Percentiles rank a stretch among this genome's conserved stretches.
These are phyloP conservation scores for Monosporascus cannonballus DNA, from an alignment of 2,329 filamentous ascomycete species.

Conservation along the genomic window DNA sequence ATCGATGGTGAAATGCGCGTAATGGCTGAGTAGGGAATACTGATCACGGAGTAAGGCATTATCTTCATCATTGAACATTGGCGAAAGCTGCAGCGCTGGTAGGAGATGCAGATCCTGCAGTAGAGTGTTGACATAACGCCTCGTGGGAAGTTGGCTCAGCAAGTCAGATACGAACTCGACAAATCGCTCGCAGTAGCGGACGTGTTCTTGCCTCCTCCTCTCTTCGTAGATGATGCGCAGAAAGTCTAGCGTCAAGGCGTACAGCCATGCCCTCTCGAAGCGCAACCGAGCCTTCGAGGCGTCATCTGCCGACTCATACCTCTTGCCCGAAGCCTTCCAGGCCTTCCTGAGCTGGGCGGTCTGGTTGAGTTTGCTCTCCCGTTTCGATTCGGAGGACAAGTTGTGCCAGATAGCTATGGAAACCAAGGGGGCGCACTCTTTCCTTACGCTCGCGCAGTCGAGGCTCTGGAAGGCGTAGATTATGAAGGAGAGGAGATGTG, in stretches of 20 bases:
- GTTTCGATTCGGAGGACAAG: constrained; percentile 67
- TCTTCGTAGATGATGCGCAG: constrained; percentile 63
- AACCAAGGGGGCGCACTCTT: constrained; percentile 92
- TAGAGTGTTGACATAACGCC: constrained; percentile 86
- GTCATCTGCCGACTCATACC: constrained; percentile 83
- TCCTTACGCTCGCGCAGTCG: constrained; percentile 81
- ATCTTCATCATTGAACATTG: constrained; percentile 67
- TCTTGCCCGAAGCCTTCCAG: constrained; percentile 81
- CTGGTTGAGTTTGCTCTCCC: constrained; percentile 68
- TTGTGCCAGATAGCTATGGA: constrained; percentile 97
- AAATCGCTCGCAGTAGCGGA: constrained; percentile 87
- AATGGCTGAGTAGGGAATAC: constrained; percentile 74
- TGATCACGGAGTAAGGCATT: constrained; percentile 78
- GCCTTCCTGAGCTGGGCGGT: constrained; percentile 74
- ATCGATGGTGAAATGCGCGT: constrained; percentile 81
- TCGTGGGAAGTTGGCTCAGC: constrained; percentile 86
- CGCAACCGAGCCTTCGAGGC: constrained; percentile 69
- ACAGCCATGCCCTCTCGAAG: constrained; percentile 93
- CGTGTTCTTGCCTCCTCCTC: constrained; percentile 50
- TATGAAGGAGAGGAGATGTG: constrained; percentile 82
- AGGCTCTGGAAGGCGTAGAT: constrained; percentile 91
- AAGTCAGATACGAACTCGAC: constrained; percentile 85
- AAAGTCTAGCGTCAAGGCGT: constrained; percentile 79
- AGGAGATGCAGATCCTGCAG: constrained; percentile 81
- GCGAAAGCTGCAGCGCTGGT: constrained; percentile 70